A percentile compares a stretch with the other conserved stretches of the same genome.
phyloP scores from a whole-genome alignment of 164 flowering plant species.

The Houttuynia cordata region DNA sequence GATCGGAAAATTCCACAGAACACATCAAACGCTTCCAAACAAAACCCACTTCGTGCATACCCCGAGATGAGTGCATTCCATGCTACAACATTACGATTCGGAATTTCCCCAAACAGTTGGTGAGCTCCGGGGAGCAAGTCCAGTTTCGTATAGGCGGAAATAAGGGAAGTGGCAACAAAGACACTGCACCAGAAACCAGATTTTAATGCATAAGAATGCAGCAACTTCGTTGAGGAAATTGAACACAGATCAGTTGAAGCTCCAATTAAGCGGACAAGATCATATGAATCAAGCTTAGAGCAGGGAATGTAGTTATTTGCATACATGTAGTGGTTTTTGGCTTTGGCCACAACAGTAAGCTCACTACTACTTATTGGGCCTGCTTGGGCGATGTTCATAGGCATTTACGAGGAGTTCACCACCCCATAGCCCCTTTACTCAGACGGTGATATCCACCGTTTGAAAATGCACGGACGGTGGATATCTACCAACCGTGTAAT shows the following conservation, averaged over 20 bases:
- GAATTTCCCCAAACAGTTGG: conserved; percentile 47
- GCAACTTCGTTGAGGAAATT: conserved; percentile 23
- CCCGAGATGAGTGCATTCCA: conserved; percentile 67
- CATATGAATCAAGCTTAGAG: conserved; percentile 14
- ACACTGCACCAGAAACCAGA: conserved; percentile 37
- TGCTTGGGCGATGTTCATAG: too few relatives aligned
- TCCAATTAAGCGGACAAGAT: conserved; percentile 30
- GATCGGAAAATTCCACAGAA: conserved; percentile 34
- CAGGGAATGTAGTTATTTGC: too few relatives aligned
- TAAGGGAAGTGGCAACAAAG: conserved; percentile 31
- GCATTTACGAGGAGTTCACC: too few relatives aligned
- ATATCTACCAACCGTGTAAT: too few relatives aligned
- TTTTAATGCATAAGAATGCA: conserved; percentile 30
- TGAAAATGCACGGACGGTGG: too few relatives aligned
- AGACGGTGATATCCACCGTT: too few relatives aligned
- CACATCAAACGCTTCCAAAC: conserved; percentile 22
- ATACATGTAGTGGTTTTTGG: too few relatives aligned
- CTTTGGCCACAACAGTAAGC: too few relatives aligned
- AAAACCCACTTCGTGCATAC: conserved; percentile 32
- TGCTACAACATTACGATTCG: conserved; percentile 42
- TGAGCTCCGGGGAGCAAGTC: conserved; percentile 28
- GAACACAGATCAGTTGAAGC: conserved; percentile 21
- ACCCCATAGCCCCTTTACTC: too few relatives aligned
- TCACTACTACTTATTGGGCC: too few relatives aligned
- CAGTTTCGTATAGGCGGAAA: conserved; percentile 24